Percentiles rank a stretch among this genome's conserved stretches.
phyloP scores from a whole-genome alignment of 371 early-diverging fungal genomes.

The Umbelopsis sp. region DNA sequence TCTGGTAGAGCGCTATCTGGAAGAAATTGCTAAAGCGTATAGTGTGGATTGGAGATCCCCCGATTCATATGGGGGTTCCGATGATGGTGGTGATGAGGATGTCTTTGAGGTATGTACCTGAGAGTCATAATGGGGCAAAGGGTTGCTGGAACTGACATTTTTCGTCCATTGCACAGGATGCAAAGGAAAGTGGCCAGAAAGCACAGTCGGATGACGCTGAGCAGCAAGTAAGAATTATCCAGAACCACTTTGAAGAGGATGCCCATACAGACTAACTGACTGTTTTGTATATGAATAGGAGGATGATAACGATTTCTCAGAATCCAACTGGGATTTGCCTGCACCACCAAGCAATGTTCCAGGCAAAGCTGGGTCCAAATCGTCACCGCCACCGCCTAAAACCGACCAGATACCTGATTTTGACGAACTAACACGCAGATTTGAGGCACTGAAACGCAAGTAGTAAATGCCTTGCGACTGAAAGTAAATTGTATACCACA shows the following conservation, averaged over 20 bases:
- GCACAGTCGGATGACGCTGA: neutral
- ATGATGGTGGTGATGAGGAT: conserved; percentile 26
- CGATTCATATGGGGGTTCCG: conserved; percentile 42
- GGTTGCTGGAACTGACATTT: neutral
- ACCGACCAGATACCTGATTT: conserved; percentile 40
- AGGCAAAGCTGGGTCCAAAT: conserved; percentile 25
- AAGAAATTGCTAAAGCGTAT: conserved; percentile 85
- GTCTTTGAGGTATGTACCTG: conserved; percentile 22
- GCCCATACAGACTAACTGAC: neutral
- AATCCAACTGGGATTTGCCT: conserved; percentile 35
- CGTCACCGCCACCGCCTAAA: conserved; percentile 2
- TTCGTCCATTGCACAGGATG: neutral
- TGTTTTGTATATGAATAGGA: neutral
- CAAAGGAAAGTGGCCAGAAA: neutral
- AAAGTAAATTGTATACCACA: neutral
- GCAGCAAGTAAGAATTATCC: neutral
- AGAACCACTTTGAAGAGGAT: neutral
- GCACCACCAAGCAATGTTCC: conserved; percentile 39
- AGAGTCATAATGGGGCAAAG: conserved; percentile 19
- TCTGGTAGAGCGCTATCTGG: conserved; percentile 85
- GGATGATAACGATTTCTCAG: conserved; percentile 1
- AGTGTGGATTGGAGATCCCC: conserved; percentile 74
- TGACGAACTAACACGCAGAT: conserved; percentile 72
- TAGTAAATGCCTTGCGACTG: conserved; percentile 11
- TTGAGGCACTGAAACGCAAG: conserved; percentile 73